Evolutionary conservation across 768 basidiomycete genomes (phyloP).

Genomic region (Lyophyllum shimeji): DNA sequence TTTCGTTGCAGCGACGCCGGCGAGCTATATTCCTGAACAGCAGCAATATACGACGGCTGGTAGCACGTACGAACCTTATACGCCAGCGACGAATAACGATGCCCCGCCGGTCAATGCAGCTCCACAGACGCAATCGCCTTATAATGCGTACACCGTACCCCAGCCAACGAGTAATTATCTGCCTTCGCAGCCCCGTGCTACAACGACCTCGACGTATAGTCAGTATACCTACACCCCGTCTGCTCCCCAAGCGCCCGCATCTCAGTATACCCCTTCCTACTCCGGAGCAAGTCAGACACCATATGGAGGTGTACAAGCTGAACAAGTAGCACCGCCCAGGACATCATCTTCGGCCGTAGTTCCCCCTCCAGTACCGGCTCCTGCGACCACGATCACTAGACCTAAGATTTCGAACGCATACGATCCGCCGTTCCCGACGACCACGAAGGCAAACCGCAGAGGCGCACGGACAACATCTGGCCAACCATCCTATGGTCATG

Average conservation of each 20-base stretch:
- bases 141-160: slow-evolving; percentile 26
- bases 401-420: slow-evolving; percentile 73
- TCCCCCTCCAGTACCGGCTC: slow-evolving; percentile 34
- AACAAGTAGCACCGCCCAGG: slow-evolving; percentile 5
- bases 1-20: slow-evolving; percentile 7
- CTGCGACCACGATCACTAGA: slow-evolving; percentile 49
- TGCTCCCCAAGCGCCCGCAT: slow-evolving; percentile 14
- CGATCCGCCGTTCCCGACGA: slow-evolving; percentile 69
- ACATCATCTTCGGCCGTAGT: slow-evolving; percentile 1
- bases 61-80: slow-evolving; percentile 35
- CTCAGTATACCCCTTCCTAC: slow-evolving; percentile 20
- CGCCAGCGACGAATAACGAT: slow-evolving; percentile 19
- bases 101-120: slow-evolving; percentile 21
- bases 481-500: slow-evolving; percentile 21
- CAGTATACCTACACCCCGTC: slow-evolving; percentile 15
- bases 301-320: slow-evolving; percentile 6
- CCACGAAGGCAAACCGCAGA: slow-evolving; percentile 35
- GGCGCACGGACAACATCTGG: slow-evolving; percentile 18
- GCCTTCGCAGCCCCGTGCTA: slow-evolving; percentile 5
- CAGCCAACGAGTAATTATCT: slow-evolving; percentile 8
- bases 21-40: slow-evolving; percentile 10
- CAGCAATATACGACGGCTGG: slow-evolving; percentile 6
- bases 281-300: slow-evolving; percentile 6
- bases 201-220: slow-evolving; percentile 14
- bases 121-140: slow-evolving; percentile 19